Evolutionary conservation across 1,284 basidiomycete species (phyloP).

Genomic region (Volvariella surrecta): DNA sequence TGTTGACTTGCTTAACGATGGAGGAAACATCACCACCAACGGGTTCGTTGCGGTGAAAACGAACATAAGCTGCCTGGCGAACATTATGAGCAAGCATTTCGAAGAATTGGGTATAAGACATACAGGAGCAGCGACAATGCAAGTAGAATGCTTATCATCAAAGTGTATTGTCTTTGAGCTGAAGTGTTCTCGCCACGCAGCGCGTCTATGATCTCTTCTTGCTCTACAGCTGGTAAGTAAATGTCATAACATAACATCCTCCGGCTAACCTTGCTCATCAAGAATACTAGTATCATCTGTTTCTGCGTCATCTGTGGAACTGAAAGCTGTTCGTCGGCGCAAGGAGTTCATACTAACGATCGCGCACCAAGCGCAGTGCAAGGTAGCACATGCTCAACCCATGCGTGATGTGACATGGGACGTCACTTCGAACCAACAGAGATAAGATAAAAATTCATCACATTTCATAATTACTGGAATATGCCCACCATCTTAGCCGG

Average conservation of each 20-base stretch:
- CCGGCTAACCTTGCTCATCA: constrained; percentile 41
- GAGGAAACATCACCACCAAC: constrained; percentile 32
- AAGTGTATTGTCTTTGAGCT: constrained; percentile 28
- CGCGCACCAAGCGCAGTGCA: too few species aligned
- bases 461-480: constrained; percentile 2
- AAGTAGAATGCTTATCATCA: constrained; percentile 29
- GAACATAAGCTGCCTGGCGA: constrained; percentile 32
- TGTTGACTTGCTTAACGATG: constrained; percentile 10
- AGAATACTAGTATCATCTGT: constrained; percentile 24
- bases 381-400: too few species aligned
- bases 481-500: constrained; percentile 25
- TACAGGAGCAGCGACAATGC: constrained; percentile 37
- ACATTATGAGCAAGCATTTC: neutral
- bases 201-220: neutral
- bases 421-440: neutral
- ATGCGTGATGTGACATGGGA: too few species aligned
- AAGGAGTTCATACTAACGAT: constrained; percentile 23
- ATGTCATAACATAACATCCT: neutral
- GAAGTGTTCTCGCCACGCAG: constrained; percentile 30
- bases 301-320: constrained; percentile 20
- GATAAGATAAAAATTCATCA: constrained; percentile 8
- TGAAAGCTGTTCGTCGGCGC: constrained; percentile 37
- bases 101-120: constrained; percentile 13
- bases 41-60: constrained; percentile 30
- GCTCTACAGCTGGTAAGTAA: neutral